phyloP scores from a whole-genome alignment of 164 flowering plant genomes.

The Umbellularia californica region DNA sequence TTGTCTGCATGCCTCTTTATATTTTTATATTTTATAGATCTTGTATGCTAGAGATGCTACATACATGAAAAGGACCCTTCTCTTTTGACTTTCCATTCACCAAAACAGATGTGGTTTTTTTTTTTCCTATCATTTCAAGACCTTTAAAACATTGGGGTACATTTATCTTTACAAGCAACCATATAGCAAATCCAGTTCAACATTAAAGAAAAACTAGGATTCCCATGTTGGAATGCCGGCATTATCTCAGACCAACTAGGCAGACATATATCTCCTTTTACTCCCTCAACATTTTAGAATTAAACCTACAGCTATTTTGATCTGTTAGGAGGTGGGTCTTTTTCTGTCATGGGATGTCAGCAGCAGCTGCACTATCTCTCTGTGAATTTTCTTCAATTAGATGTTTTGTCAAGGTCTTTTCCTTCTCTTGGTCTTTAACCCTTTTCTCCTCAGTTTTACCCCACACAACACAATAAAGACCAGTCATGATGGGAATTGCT shows the following conservation, averaged over 20 bases:
- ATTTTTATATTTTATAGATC: too few species aligned
- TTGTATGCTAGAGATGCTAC: too few species aligned
- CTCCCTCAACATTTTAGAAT: neutral
- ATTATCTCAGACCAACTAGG: constrained; percentile 6
- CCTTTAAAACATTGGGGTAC: neutral
- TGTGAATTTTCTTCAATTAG: constrained; percentile 31
- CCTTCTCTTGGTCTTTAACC: constrained; percentile 27
- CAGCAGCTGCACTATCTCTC: constrained; percentile 10
- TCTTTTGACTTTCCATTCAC: too few species aligned
- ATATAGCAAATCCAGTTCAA: neutral
- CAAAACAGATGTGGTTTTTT: too few species aligned
- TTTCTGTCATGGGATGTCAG: constrained; percentile 31
- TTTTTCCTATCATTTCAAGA: too few species aligned
- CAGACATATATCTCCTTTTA: constrained; percentile 6
- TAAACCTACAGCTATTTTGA: constrained; percentile 1
- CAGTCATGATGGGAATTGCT: constrained; percentile 52
- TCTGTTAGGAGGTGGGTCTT: neutral
- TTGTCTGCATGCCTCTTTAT: too few species aligned
- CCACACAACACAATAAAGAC: constrained; percentile 71
- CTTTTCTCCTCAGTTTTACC: constrained; percentile 63
- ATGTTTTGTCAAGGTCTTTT: constrained; percentile 33
- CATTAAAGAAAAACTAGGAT: constrained; percentile 1
- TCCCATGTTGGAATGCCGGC: constrained; percentile 15
- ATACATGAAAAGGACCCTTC: too few species aligned
- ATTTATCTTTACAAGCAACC: constrained; percentile 3